Conservation (phyloP, 2,329 filamentous ascomycete genomes). For the Xylaria sp. region DNA sequence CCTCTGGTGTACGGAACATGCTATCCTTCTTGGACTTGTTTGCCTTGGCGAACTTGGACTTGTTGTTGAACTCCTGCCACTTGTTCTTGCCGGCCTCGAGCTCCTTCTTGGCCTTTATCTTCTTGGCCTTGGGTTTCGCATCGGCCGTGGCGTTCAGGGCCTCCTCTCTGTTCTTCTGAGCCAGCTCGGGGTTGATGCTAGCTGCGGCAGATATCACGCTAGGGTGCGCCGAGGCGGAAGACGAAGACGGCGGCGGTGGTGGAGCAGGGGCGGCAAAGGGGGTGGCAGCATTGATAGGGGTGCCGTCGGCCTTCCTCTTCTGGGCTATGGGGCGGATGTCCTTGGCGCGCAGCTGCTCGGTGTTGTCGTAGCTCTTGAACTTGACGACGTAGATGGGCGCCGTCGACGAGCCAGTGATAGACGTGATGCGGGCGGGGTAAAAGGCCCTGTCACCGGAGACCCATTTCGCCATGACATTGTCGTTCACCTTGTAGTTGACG, state of each 20-base stretch:
- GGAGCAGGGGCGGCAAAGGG: slow-evolving; percentile 51
- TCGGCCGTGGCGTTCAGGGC: slow-evolving; percentile 72
- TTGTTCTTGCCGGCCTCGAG: slow-evolving; percentile 91
- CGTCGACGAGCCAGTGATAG: slow-evolving; percentile 90
- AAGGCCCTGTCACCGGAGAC: slow-evolving; percentile 87
- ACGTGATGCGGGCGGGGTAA: slow-evolving; percentile 92
- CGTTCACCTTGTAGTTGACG: slow-evolving; percentile 83
- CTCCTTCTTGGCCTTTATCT: slow-evolving; percentile 90
- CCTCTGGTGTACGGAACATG: slow-evolving; percentile 95
- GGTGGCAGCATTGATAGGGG: slow-evolving; percentile 62
- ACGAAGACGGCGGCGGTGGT: slow-evolving; percentile 43
- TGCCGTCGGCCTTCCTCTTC: slow-evolving; percentile 88
- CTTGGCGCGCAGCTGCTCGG: slow-evolving; percentile 82
- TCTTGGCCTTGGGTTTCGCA: slow-evolving; percentile 84
- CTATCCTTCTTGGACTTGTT: slow-evolving; percentile 81
- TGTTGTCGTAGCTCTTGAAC: slow-evolving; percentile 90
- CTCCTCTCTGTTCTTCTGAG: slow-evolving; percentile 65
- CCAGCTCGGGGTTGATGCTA: slow-evolving; percentile 66
- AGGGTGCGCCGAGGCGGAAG: slow-evolving; percentile 53
- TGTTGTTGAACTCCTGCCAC: slow-evolving; percentile 92
- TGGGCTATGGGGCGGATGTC: slow-evolving; percentile 84
- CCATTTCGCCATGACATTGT: slow-evolving; percentile 92
- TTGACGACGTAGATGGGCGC: slow-evolving; percentile 94
- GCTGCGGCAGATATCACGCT: slow-evolving; percentile 68
- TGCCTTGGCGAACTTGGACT: slow-evolving; percentile 74